Conservation (phyloP, 805 yeast genomes). For the Brettanomyces nanus region DNA sequence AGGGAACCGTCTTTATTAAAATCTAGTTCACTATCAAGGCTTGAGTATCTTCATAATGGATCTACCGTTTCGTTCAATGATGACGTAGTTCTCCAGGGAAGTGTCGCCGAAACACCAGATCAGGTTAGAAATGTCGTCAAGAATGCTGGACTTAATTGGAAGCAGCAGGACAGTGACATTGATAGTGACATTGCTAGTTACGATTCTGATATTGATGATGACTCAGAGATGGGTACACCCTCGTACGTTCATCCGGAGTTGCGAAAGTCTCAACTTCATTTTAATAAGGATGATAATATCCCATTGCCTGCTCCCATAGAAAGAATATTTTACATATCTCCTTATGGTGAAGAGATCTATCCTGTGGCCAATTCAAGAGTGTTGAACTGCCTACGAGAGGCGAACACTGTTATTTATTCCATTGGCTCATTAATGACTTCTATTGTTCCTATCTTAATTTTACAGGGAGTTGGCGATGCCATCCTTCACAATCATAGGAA, state of each 20-base stretch:
- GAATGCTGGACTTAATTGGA: neutral
- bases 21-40: neutral
- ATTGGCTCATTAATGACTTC: conserved; percentile 90
- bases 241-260: conserved; percentile 76
- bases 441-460: conserved; percentile 65
- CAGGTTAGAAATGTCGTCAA: neutral
- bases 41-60: neutral
- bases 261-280: conserved; percentile 64
- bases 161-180: neutral
- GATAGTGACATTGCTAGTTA: neutral
- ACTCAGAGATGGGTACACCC: conserved; percentile 51
- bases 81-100: conserved; percentile 1
- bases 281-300: conserved; percentile 47
- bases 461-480: conserved; percentile 66
- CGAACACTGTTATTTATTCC: conserved; percentile 60
- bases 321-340: conserved; percentile 71
- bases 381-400: conserved; percentile 35
- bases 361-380: conserved; percentile 68
- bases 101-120: neutral
- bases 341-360: conserved; percentile 78
- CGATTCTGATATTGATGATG: conserved; percentile 16
- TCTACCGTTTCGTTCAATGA: conserved; percentile 2
- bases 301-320: conserved; percentile 71
- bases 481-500: conserved; percentile 22
- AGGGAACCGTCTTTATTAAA: no score